Evolutionary conservation across 495 filamentous ascomycete genomes (phyloP).

Genomic region (Pseudotulostoma volvatum): DNA sequence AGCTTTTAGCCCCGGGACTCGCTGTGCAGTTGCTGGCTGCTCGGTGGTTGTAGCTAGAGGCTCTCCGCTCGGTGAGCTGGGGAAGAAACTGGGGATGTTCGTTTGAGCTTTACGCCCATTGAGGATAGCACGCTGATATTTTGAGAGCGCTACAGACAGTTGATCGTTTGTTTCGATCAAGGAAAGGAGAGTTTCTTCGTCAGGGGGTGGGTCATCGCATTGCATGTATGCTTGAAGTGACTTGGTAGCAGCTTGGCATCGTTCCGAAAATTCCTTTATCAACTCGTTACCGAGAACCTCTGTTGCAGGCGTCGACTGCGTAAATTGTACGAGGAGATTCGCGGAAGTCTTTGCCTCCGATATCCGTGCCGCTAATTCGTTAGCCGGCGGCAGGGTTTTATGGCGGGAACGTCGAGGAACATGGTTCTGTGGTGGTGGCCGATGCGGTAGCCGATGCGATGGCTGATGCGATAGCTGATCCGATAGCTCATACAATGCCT

Average conservation of each 20-base stretch:
- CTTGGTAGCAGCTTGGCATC: constrained; percentile 62
- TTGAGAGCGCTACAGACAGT: constrained; percentile 55
- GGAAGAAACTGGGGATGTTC: constrained; percentile 9
- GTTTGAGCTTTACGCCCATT: constrained; percentile 39
- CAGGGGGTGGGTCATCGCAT: constrained; percentile 57
- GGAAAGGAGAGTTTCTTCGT: constrained; percentile 82
- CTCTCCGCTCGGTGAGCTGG: constrained; percentile 8
- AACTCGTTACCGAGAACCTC: constrained; percentile 73
- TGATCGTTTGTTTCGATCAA: constrained; percentile 92
- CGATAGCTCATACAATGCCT: no score
- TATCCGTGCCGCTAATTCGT: constrained; percentile 70
- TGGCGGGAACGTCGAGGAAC: constrained; percentile 25
- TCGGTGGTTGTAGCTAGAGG: constrained; percentile 6
- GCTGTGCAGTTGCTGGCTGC: constrained; percentile 7
- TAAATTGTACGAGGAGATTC: constrained; percentile 75
- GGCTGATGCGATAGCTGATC: constrained; percentile 3
- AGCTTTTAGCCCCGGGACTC: not conserved
- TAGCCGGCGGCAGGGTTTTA: constrained; percentile 46
- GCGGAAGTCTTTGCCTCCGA: constrained; percentile 83
- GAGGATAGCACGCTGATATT: constrained; percentile 67
- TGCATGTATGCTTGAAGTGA: constrained; percentile 74
- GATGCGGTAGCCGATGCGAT: constrained; percentile 3
- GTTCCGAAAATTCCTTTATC: constrained; percentile 79
- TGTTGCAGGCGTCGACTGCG: constrained; percentile 59
- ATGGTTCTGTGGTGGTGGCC: constrained; percentile 10